Percentiles rank a stretch among this genome's conserved stretches.
Evolutionary conservation across 257 asterid species (phyloP).

Genomic region (Orobanche coerulescens): DNA sequence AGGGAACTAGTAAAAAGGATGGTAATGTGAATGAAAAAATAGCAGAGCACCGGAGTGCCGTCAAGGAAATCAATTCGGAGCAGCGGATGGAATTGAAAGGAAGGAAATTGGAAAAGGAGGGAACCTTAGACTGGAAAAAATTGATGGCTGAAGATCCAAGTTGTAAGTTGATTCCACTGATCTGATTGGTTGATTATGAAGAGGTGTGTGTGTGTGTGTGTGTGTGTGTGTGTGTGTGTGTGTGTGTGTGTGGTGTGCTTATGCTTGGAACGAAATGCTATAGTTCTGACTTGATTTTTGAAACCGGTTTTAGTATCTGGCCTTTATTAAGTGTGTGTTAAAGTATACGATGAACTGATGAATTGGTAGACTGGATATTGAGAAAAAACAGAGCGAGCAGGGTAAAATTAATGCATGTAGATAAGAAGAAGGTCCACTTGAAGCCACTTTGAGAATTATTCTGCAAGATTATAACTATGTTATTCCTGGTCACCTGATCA

Average conservation of each 20-base stretch:
- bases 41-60: slow-evolving; percentile 21
- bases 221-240: neutral
- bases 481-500: neutral
- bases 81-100: slow-evolving; percentile 38
- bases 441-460: neutral
- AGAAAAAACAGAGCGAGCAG: slow-evolving; percentile 8
- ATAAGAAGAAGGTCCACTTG: neutral
- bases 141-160: slow-evolving; percentile 58
- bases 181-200: neutral
- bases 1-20: slow-evolving; percentile 28
- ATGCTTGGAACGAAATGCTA: neutral
- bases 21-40: slow-evolving; percentile 28
- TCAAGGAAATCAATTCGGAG: slow-evolving; percentile 27
- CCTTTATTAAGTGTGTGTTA: neutral
- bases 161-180: slow-evolving; percentile 36
- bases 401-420: neutral
- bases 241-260: neutral
- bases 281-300: neutral
- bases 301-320: neutral
- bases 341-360: slow-evolving; percentile 6
- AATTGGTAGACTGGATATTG: slow-evolving; percentile 1
- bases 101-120: slow-evolving; percentile 57
- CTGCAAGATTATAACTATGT: neutral
- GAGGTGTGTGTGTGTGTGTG: neutral
- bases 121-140: slow-evolving; percentile 75